Percentiles rank a stretch among this genome's conserved stretches.
These are phyloP conservation scores for Pestalotiopsis sp. DNA, from an alignment of 2,329 filamentous ascomycete genomes.

Conservation along the genomic window DNA sequence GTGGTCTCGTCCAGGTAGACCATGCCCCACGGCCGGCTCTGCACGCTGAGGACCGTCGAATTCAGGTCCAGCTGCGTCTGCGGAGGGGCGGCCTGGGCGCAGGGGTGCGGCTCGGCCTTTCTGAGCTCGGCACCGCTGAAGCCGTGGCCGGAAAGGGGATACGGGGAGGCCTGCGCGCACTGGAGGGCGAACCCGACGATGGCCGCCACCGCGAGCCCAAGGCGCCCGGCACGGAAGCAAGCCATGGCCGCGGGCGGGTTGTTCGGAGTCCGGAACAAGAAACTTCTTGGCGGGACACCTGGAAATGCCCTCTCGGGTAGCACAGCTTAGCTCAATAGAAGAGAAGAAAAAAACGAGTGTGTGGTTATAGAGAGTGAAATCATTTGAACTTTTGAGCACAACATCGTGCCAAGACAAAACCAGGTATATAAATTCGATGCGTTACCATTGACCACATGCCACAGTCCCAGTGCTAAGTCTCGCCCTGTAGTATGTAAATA, in stretches of 20 bases:
- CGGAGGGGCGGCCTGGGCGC: not conserved
- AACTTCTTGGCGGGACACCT: not conserved
- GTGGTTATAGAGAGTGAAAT: not conserved
- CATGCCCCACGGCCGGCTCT: slow-evolving; percentile 2
- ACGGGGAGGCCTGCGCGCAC: not conserved
- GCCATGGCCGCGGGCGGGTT: not conserved
- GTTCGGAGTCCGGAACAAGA: not conserved
- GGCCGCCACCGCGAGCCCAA: not conserved
- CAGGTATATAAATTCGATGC: not conserved
- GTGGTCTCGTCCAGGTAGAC: not conserved
- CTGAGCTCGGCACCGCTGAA: not conserved
- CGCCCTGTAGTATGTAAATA: not conserved
- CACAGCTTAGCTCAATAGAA: no score
- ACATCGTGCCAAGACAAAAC: not conserved
- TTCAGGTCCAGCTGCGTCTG: not conserved
- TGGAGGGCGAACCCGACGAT: not conserved
- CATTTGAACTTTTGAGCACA: not conserved
- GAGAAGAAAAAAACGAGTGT: not conserved
- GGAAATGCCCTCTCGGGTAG: no score
- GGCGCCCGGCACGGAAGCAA: not conserved
- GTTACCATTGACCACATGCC: not conserved
- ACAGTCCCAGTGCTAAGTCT: not conserved
- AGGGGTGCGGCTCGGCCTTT: not conserved
- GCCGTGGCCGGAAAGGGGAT: not conserved
- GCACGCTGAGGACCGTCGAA: not conserved